Base-by-base conservation (phyloP, 768 basidiomycete species). In the Calvatia gigantea region DNA sequence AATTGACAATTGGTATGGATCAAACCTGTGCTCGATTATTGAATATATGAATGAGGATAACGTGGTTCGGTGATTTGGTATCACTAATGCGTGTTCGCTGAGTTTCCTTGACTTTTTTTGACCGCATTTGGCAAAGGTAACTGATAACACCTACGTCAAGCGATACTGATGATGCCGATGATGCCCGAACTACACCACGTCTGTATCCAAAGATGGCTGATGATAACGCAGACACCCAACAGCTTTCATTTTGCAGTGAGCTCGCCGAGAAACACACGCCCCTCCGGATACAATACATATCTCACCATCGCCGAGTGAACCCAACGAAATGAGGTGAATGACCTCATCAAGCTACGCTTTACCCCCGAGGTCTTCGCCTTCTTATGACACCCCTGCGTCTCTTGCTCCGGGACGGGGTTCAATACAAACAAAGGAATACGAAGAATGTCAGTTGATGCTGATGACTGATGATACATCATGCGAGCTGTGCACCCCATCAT, bases 61-160 rank as follows among this genome's bases (percentile, higher is more conserved):
- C 51, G 51, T 52, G 51, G 41, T 52, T 43, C 51, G 51, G 51
- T 52, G 51, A 52, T 52, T 43, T 43, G 51, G 25, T 52, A 33
- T 52, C 39, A 43, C 51, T 52, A 5, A 42, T 43, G 51, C 51
- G 50, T 31, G 50, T 41, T 51, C 50, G 51, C 51, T 52, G 51
- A 15, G 51, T 43, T 19, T 43, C 28, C 21, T 42, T 43, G 48
- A 21, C 48, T 33, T 32, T 23, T 35, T 15, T 49, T 33, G 11
- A 35, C 48, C 33, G 25, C 48, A 49, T 25, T 49, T 48, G 46
- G 33, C 31, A n/a, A 17, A 31, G 2, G n/a, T 15, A 9, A 49
- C 44, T 45, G 44, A 49, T 49, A 11, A 6, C 27, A 29, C 4
- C 15, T 23, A 14, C 9, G 28, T 14, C n/a, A n/a, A 27, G 12